phyloP scores from a whole-genome alignment of 2,329 filamentous ascomycete species.

The Botrytis galanthina region DNA sequence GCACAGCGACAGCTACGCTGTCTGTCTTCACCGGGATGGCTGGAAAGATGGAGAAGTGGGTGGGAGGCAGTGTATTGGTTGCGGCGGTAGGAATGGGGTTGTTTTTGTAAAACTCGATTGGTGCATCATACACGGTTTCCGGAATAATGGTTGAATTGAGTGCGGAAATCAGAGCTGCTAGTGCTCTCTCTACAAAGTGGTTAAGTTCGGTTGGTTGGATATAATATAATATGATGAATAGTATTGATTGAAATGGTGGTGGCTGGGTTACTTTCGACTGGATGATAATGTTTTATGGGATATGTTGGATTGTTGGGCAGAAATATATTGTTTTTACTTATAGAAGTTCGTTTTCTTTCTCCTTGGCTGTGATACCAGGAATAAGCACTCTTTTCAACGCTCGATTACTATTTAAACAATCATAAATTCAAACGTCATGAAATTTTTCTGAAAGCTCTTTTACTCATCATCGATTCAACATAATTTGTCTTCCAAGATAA shows the following conservation, averaged over 20 bases:
- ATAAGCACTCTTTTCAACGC: background rate
- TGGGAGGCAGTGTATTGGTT: background rate
- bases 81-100: slow-evolving; percentile 7
- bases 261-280: background rate
- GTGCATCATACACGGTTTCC: background rate
- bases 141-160: background rate
- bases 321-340: background rate
- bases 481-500: rapidly evolving
- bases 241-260: background rate
- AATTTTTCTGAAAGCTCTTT: background rate
- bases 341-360: background rate
- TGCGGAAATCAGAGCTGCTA: background rate
- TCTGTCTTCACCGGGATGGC: slow-evolving; percentile 7
- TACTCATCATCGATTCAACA: background rate
- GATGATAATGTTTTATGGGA: slow-evolving; percentile 2
- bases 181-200: background rate
- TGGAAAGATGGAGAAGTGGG: background rate
- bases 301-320: background rate
- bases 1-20: background rate
- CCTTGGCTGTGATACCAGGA: background rate
- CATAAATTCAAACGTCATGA: background rate
- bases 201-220: background rate
- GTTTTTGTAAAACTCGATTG: background rate
- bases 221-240: background rate
- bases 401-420: background rate